Base-by-base conservation (phyloP, 192 early-diverging fungal genomes). In the Bifiguratus adelaidae region DNA sequence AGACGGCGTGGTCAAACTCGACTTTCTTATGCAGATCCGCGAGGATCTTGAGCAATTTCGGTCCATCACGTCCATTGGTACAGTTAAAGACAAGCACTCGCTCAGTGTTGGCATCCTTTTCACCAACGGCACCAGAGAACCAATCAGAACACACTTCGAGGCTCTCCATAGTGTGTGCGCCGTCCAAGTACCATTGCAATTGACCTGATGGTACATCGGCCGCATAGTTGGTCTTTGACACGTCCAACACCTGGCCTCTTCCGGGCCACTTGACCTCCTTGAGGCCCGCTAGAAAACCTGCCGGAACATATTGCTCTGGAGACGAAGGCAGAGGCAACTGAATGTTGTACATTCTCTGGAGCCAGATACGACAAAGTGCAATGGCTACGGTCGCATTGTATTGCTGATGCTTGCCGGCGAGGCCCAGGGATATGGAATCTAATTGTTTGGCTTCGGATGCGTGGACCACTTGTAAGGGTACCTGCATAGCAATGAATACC, bases 121-220 rank as follows among this genome's bases (percentile, higher is more conserved):
- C 30, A 20, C 38, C 54, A 29, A 57, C 47, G 1, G 44, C 43
- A 1, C 50, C 28, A 19, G 41, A 43, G 37, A 75, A 82, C 78
- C 73, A 77, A 21, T 69, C 66, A 2, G 60, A 67, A 47, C 79
- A 80, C 13, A 49, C 76, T 26, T 70, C 63, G 30, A 92, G 73
- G 55, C 87, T 91, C 59, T 99, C 95, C 5, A 66, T 55, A 0
- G 95, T 99, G 55, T 99, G 95, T 1, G 95, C 95, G 25, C 95
- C 95, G 61, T 99, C 95, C 40, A 94, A 65, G 60, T 77, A 83
- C 84, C 87, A 96, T 1, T 43, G 73, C 2, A 84, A 55, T 3
- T 65, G 52, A 18, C 27, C 21, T 18, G 32, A 24, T 6, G 30
- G 11, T 15, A 26, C 32, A 11, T 47, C 21, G 19, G 38, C 26